Conservation (phyloP, 495 filamentous ascomycete species). For the Penicillium pulvis region DNA sequence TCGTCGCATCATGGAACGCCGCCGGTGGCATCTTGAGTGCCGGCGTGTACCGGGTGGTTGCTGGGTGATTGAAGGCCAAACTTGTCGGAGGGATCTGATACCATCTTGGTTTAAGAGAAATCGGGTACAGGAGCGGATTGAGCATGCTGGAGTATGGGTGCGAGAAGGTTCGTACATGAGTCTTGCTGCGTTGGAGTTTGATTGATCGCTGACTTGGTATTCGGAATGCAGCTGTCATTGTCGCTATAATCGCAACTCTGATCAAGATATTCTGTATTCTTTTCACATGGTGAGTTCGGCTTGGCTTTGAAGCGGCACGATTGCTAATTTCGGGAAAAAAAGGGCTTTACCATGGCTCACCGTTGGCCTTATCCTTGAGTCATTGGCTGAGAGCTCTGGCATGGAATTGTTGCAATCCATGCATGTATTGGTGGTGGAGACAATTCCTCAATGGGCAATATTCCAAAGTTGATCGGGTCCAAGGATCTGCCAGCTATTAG, state of each 20-base stretch:
- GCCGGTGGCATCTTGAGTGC: conserved; percentile 47
- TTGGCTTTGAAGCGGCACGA: neutral
- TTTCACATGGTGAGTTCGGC: neutral
- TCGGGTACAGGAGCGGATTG: conserved; percentile 17
- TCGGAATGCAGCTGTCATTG: neutral
- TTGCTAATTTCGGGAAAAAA: neutral
- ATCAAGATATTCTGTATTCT: neutral
- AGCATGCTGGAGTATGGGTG: conserved; percentile 11
- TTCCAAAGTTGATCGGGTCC: neutral
- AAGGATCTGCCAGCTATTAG: neutral
- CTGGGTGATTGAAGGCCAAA: conserved; percentile 36
- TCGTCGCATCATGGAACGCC: conserved; percentile 44
- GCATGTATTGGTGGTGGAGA: neutral
- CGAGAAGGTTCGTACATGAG: conserved; percentile 34
- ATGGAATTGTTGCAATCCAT: neutral
- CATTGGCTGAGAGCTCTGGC: neutral
- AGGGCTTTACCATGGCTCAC: neutral
- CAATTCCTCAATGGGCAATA: neutral
- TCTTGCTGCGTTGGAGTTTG: neutral
- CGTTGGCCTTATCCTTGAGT: neutral
- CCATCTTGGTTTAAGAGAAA: conserved; percentile 37
- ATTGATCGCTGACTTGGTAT: neutral
- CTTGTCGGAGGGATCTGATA: conserved; percentile 37
- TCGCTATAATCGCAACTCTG: neutral
- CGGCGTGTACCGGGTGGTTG: conserved; percentile 32